Base-by-base conservation (phyloP, 352 stramenopile species). In the Thraustochytrium sp. region DNA sequence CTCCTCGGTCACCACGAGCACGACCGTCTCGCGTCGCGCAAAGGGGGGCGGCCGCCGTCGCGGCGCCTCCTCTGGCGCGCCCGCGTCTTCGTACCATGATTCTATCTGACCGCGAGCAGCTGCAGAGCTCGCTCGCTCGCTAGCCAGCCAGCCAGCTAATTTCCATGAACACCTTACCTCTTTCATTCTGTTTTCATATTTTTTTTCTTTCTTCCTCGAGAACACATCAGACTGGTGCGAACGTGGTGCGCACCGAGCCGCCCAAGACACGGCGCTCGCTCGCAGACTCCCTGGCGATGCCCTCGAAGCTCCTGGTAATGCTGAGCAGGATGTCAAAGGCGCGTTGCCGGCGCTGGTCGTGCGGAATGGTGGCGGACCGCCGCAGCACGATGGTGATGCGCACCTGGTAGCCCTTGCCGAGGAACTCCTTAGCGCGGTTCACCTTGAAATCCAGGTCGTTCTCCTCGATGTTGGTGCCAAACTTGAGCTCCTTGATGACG, bases 391-490 rank as follows among this genome's bases (percentile, higher is more conserved):
- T 77, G 8, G 65, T 77, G 42, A 77, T 44, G 21, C 65, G 65
- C 29, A 77, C 42, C 46, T 55, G 42, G 65, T 72, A 77, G 8
- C 49, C 49, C 49, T 77, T 77, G 21, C 26, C 46, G 26, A 77
- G 36, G 37, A 77, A 77, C 65, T 54, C 13, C 49, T 77, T 54
- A 16, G 65, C 36, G 23, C 65, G 65, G 18, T 5, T 36, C 5
- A 80, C 26, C 53, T 80, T 80, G 68, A 80, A 80, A 34, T 44
- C 34, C 8, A 80, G 48, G 49, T 80, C 68, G 68, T 80, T 80
- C 13, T 18, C n/a, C 31, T 63, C 68, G 38, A 80, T 80, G 31
- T 53, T 80, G 11, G 68, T 80, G 31, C 68, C 68, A 26, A 80
- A 55, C 23, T 80, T 80, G 31, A 80, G 5, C 3, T 80, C 68